phyloP scores from a whole-genome alignment of 495 filamentous ascomycete species.

The Neurospora sp. region DNA sequence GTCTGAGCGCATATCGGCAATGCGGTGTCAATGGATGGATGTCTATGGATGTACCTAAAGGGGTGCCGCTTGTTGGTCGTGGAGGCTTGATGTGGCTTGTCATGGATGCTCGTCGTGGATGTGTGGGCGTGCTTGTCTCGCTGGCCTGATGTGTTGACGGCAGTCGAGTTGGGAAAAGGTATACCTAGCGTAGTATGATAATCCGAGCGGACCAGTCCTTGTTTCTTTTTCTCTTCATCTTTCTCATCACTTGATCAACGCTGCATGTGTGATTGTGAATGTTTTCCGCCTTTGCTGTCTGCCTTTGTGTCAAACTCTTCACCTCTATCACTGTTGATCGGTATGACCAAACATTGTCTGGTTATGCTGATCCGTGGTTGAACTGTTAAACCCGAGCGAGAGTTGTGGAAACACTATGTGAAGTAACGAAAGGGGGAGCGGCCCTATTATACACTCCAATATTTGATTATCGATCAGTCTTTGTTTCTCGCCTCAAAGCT shows the following conservation, averaged over 20 bases:
- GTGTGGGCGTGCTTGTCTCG: background rate
- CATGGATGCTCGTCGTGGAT: background rate
- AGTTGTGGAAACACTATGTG: too few relatives aligned
- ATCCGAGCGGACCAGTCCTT: background rate
- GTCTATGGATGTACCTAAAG: background rate
- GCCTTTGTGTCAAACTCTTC: too few relatives aligned
- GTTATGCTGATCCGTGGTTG: too few relatives aligned
- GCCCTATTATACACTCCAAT: background rate
- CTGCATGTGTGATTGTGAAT: too few relatives aligned
- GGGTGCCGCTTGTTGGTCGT: background rate
- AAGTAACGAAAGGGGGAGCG: background rate
- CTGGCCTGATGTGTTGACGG: background rate
- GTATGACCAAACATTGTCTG: too few relatives aligned
- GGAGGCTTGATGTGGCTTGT: background rate
- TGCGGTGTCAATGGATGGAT: background rate
- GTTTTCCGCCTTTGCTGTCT: too few relatives aligned
- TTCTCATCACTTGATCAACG: too few relatives aligned
- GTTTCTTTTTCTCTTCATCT: background rate
- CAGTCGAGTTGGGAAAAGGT: background rate
- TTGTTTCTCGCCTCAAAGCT: background rate
- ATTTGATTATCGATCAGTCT: background rate
- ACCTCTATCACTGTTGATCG: too few relatives aligned
- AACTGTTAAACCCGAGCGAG: too few relatives aligned
- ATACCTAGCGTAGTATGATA: background rate
- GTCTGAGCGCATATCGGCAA: background rate